Evolutionary conservation across 352 stramenopile species (phyloP).

Genomic region (Globisporangium solare): DNA sequence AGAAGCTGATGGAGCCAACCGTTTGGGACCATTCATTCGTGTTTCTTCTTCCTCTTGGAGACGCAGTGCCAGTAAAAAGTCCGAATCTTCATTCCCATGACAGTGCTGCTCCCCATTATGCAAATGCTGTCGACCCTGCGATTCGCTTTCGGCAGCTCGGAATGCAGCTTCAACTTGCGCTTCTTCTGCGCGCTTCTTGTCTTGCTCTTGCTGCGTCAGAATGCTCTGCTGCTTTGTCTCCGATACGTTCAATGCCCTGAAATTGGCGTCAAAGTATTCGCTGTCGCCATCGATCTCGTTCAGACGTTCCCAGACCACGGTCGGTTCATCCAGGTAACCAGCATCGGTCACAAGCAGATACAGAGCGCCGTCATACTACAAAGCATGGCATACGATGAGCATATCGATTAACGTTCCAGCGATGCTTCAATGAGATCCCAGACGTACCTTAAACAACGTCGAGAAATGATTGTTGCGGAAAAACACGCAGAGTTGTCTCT

Average conservation of each 20-base stretch:
- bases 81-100: slow-evolving; percentile 34
- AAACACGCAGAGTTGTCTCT: slow-evolving; percentile 93
- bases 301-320: slow-evolving; percentile 94
- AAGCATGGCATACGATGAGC: not conserved
- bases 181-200: slow-evolving; percentile 20
- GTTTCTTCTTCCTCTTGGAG: slow-evolving; percentile 80
- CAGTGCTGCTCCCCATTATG: slow-evolving; percentile 13
- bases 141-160: slow-evolving; percentile 5
- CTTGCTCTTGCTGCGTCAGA: slow-evolving; percentile 51
- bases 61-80: slow-evolving; percentile 68
- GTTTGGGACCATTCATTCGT: slow-evolving; percentile 11
- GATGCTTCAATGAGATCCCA: not conserved
- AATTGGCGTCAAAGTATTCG: slow-evolving; percentile 70
- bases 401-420: not conserved
- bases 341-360: slow-evolving; percentile 97
- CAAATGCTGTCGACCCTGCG: not conserved
- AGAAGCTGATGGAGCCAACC: slow-evolving; percentile 7
- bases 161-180: not conserved
- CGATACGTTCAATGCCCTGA: slow-evolving; percentile 55
- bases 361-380: slow-evolving; percentile 86
- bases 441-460: slow-evolving; percentile 90
- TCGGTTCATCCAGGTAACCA: slow-evolving; percentile 92
- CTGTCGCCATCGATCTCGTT: slow-evolving; percentile 88
- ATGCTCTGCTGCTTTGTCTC: slow-evolving; percentile 71
- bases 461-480: slow-evolving; percentile 99